Evolutionary conservation across 495 filamentous ascomycete species (phyloP).

Genomic region (Sphaerosporella brunnea): DNA sequence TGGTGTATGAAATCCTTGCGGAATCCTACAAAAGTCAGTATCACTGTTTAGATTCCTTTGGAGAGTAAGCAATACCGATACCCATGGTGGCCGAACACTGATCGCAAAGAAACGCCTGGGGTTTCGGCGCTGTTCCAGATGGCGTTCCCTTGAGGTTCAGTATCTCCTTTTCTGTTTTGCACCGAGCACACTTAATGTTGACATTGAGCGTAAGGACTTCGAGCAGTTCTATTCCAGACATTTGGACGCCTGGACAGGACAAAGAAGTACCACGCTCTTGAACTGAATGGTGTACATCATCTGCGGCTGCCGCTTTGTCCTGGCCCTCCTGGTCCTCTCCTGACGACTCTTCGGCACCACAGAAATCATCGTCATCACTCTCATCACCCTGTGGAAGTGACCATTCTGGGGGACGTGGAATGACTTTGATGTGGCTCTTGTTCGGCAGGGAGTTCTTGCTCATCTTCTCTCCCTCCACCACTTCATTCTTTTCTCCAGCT

Average conservation of each 20-base stretch:
- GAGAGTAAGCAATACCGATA: slow-evolving; percentile 29
- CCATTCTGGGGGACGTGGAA: slow-evolving; percentile 78
- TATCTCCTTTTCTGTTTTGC: slow-evolving; percentile 59
- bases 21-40: slow-evolving; percentile 37
- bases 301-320: slow-evolving; percentile 23
- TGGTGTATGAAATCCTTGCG: slow-evolving; percentile 60
- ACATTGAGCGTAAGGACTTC: slow-evolving; percentile 52
- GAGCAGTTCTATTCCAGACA: slow-evolving; percentile 66
- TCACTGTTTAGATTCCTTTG: neutral
- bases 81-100: slow-evolving; percentile 57
- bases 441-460: slow-evolving; percentile 26
- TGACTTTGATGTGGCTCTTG: slow-evolving; percentile 51
- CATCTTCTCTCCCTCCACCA: too few relatives aligned
- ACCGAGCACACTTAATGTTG: slow-evolving; percentile 66
- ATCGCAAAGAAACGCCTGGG: slow-evolving; percentile 40
- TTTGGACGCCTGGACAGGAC: slow-evolving; percentile 65
- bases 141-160: slow-evolving; percentile 40
- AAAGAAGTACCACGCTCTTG: slow-evolving; percentile 53
- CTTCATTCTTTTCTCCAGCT: neutral
- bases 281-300: slow-evolving; percentile 21
- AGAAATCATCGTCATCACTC: slow-evolving; percentile 29
- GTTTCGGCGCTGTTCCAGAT: slow-evolving; percentile 22
- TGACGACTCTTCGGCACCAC: slow-evolving; percentile 32
- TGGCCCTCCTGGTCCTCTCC: slow-evolving; percentile 32
- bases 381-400: slow-evolving; percentile 25